Conservation (phyloP, 2,329 filamentous ascomycete species). For the Decorospora gaudefroyi region DNA sequence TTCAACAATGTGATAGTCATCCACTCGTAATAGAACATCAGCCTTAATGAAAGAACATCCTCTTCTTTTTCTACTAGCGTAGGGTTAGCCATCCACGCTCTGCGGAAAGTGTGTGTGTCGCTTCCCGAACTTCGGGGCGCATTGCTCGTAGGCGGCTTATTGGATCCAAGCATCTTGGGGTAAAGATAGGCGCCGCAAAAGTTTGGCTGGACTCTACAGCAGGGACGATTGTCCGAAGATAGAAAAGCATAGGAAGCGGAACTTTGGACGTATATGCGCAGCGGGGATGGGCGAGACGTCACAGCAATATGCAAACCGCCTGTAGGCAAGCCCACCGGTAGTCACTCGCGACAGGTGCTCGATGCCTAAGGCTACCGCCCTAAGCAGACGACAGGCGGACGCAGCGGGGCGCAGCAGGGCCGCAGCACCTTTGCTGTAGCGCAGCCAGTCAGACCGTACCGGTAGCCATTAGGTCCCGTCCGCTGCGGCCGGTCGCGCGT, state of each 20-base stretch:
- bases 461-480: neutral
- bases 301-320: neutral
- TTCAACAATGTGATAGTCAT: too few species aligned
- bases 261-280: neutral
- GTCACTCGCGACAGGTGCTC: neutral
- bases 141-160: neutral
- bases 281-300: neutral
- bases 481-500: neutral
- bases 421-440: neutral
- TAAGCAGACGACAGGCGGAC: neutral
- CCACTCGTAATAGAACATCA: too few species aligned
- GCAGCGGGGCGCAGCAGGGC: neutral
- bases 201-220: neutral
- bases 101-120: neutral
- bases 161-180: neutral
- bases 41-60: too few species aligned
- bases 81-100: neutral
- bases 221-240: neutral
- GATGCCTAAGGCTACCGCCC: neutral
- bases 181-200: neutral
- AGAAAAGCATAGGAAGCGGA: neutral
- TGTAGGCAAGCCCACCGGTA: neutral
- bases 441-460: too few species aligned
- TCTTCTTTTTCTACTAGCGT: too few species aligned
- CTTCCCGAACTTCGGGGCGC: neutral